Percentiles rank a stretch among this genome's conserved stretches.
phyloP scores from a whole-genome alignment of 306 rosid species.

The Pyrus bretschneideri region DNA sequence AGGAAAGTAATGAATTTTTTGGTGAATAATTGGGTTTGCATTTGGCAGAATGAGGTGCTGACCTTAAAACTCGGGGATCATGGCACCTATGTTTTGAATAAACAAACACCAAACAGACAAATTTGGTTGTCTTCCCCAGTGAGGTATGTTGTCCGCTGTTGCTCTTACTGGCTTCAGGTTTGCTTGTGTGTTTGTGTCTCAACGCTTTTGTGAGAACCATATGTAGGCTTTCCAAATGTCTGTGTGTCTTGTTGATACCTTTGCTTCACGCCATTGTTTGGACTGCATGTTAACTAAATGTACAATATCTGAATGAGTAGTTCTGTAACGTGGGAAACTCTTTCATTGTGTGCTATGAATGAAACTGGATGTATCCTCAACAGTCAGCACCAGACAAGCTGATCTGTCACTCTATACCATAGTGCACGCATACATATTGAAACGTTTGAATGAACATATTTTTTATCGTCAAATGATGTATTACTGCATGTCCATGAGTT shows the following conservation, averaged over 20 bases:
- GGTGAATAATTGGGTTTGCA: slow-evolving; percentile 8
- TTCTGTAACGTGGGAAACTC: neutral
- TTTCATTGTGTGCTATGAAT: neutral
- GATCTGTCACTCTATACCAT: neutral
- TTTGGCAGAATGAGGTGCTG: slow-evolving; percentile 71
- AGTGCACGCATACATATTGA: neutral
- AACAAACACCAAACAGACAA: slow-evolving; percentile 87
- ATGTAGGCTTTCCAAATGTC: neutral
- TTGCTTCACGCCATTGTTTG: neutral
- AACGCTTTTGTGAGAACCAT: neutral
- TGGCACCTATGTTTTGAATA: slow-evolving; percentile 78
- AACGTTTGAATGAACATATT: neutral
- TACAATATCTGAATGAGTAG: neutral
- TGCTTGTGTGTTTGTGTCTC: neutral
- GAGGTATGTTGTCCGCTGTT: slow-evolving; percentile 38
- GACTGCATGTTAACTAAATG: neutral
- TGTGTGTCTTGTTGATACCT: neutral
- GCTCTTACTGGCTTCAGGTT: neutral
- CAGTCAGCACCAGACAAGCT: neutral
- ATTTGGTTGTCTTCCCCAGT: slow-evolving; percentile 82
- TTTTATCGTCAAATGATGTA: neutral
- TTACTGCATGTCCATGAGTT: neutral
- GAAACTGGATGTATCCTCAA: neutral
- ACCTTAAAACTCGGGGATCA: slow-evolving; percentile 64
- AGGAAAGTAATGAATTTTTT: neutral